Evolutionary conservation across 2,329 filamentous ascomycete genomes (phyloP).

Genomic region (Delphinella strobiligena): DNA sequence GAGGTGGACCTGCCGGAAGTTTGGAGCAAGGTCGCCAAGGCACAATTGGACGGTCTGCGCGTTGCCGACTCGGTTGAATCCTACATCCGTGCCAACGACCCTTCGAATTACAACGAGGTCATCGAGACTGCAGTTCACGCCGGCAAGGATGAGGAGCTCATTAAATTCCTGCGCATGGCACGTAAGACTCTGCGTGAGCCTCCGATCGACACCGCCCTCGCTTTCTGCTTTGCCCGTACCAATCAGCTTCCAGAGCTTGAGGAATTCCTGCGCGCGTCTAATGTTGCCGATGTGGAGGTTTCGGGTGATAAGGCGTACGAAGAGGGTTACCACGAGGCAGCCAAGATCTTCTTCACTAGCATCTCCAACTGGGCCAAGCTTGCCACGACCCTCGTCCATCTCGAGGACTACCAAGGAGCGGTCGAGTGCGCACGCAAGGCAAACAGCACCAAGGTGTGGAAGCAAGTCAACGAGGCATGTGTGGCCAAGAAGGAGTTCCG

Average conservation of each 20-base stretch:
- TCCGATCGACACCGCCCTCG: slow-evolving; percentile 82
- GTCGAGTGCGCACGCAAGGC: slow-evolving; percentile 97
- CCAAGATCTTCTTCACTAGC: slow-evolving; percentile 97
- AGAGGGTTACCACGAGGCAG: slow-evolving; percentile 87
- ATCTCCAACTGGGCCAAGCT: slow-evolving; percentile 99
- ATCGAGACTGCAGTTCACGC: slow-evolving; percentile 92
- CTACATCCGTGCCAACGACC: slow-evolving; percentile 89
- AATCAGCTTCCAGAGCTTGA: slow-evolving; percentile 88
- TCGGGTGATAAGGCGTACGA: slow-evolving; percentile 97
- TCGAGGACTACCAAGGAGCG: slow-evolving; percentile 92
- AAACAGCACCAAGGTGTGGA: slow-evolving; percentile 99
- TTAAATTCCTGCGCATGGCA: slow-evolving; percentile 94
- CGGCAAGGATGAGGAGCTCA: slow-evolving; percentile 92
- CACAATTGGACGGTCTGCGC: slow-evolving; percentile 89
- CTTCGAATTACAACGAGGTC: slow-evolving; percentile 87
- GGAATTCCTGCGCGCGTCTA: slow-evolving; percentile 85
- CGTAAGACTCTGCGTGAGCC: slow-evolving; percentile 93
- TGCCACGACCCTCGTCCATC: slow-evolving; percentile 91
- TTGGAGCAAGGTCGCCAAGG: slow-evolving; percentile 97
- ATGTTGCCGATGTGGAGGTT: slow-evolving; percentile 90
- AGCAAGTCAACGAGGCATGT: slow-evolving; percentile 93
- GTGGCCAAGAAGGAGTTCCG: slow-evolving; percentile 98
- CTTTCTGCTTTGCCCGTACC: slow-evolving; percentile 85
- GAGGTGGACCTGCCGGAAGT: slow-evolving; percentile 88
- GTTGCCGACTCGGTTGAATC: slow-evolving; percentile 89